Percentiles rank a stretch among this genome's conserved stretches.
phyloP scores from a whole-genome alignment of 140 eudicot species.

The Senecio squalidus region DNA sequence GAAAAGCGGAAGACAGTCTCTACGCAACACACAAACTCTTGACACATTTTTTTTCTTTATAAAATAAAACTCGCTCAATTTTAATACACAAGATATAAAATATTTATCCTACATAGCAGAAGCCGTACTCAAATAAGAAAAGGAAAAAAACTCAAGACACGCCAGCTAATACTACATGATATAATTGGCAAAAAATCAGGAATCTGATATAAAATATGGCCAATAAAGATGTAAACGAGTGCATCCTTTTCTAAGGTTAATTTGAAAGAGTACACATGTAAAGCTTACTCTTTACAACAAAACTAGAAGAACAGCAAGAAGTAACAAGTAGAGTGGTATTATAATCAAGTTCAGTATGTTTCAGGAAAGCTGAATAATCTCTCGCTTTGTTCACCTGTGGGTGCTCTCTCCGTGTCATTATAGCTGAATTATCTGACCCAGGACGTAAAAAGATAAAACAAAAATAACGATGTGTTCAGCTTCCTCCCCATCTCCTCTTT shows the following conservation, averaged over 20 bases:
- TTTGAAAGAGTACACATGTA: neutral
- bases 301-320: neutral
- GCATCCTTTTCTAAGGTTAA: neutral
- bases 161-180: too few relatives aligned
- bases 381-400: neutral
- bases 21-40: too few relatives aligned
- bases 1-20: too few relatives aligned
- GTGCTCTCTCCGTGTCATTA: conserved; percentile 1
- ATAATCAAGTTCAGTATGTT: neutral
- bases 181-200: too few relatives aligned
- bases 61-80: too few relatives aligned
- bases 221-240: neutral
- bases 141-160: too few relatives aligned
- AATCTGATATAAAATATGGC: too few relatives aligned
- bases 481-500: conserved; percentile 74
- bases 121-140: too few relatives aligned
- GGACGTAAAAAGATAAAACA: neutral
- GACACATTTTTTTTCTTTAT: too few relatives aligned
- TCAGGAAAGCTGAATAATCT: neutral
- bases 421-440: neutral
- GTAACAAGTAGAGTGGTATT: neutral
- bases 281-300: neutral
- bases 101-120: too few relatives aligned
- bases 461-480: neutral
- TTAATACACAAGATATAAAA: too few relatives aligned